phyloP scores from a whole-genome alignment of 2,329 filamentous ascomycete genomes.

The Aspergillus pseudoviridinutans region DNA sequence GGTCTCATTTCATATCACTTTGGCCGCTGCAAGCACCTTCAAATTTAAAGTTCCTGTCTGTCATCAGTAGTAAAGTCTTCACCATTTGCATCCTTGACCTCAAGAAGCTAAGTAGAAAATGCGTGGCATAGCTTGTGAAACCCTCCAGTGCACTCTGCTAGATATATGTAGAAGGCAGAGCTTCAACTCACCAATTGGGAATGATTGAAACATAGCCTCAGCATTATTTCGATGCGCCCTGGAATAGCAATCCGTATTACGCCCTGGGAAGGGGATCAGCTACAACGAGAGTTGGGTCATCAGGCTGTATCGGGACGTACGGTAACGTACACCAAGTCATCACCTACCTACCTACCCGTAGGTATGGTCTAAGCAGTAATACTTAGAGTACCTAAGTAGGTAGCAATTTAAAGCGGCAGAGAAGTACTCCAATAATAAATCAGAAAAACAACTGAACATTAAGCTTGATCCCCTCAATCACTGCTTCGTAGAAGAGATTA shows the following conservation, averaged over 20 bases:
- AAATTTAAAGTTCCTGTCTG: background rate
- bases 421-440: background rate
- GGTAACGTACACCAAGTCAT: background rate
- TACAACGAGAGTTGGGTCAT: background rate
- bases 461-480: background rate
- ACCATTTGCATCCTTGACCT: background rate
- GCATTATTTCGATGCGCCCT: background rate
- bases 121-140: background rate
- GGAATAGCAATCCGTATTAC: background rate
- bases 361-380: background rate
- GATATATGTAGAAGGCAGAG: background rate
- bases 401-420: background rate
- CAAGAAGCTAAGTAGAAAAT: background rate
- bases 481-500: background rate
- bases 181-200: background rate
- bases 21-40: no score
- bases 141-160: background rate
- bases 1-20: background rate
- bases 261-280: background rate
- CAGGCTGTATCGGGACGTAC: background rate
- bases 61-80: background rate
- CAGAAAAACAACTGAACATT: background rate
- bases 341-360: no score
- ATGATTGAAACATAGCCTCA: constrained; percentile 2
- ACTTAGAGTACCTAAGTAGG: background rate